Evolutionary conservation across 2,329 filamentous ascomycete genomes (phyloP), one percentile per base, ranked within the genome.

Genomic region (Neopestalotiopsis rosae): DNA sequence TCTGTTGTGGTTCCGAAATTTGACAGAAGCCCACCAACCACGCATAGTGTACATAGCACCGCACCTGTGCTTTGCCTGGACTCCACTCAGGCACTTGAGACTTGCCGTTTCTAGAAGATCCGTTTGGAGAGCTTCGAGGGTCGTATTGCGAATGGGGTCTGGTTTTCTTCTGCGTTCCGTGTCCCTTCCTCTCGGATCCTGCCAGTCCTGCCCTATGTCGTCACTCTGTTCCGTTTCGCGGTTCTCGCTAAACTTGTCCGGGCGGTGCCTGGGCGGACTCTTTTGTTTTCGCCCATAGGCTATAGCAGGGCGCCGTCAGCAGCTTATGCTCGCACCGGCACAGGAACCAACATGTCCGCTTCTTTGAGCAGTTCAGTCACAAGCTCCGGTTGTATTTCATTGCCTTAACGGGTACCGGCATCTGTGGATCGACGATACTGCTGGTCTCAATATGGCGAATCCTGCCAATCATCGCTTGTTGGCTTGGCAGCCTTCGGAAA

Each of bases 61-160:
- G n/a, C 45, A 52, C 45, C 34, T 10, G 34, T 38, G 34, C 34
- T 52, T n/a, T 20, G 20, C 45, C 17, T 20, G 17, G 63, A 34
- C 63, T 49, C 63, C 63, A 66, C 63, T 58, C 32, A 34, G 20
- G 49, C 28, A 34, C 49, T 66, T 45, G 32, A 66, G 63, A 66
- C 63, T 66, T 66, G 63, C 63, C 63, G 52, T 56, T 56, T 57
- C 24, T 42, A 57, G 63, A 57, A 66, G 52, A 32, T 32, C 49
- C 38, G 40, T 38, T 7, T 66, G 63, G 63, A 38, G 49, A 58
- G 42, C 49, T 38, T 40, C 9, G 24, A 34, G 61, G 34, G 28
- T 45, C 49, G 45, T 52, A 24, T 52, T 66, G 45, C 42, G n/a
- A 38, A 66, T 66, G 63, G 63, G 62, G 59, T 62, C 59, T 62